A percentile compares a stretch with the other conserved stretches of the same genome.
Evolutionary conservation across 352 stramenopile genomes (phyloP).

Genomic region (Globisporangium orthogonon): DNA sequence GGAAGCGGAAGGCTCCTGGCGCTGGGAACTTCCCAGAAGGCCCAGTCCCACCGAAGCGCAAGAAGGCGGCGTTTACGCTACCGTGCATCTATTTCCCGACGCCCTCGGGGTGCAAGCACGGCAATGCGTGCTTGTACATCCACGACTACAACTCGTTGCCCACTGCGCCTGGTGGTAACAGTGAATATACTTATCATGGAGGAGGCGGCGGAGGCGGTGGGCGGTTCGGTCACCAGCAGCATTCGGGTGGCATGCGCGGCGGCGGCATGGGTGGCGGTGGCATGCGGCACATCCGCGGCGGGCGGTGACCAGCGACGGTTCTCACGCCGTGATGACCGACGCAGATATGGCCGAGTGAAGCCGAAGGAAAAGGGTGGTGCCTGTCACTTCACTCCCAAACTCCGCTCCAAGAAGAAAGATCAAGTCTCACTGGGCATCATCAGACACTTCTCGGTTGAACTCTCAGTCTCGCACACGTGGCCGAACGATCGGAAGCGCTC

Average conservation of each 20-base stretch:
- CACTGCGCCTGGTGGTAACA: conserved; percentile 24
- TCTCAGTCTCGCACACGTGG: not conserved
- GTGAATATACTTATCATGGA: conserved; percentile 61
- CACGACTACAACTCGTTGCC: conserved; percentile 35
- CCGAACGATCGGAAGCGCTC: conserved; percentile 2
- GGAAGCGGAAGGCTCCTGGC: conserved; percentile 38
- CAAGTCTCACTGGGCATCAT: no score
- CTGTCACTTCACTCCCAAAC: no score
- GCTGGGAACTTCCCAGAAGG: conserved; percentile 27
- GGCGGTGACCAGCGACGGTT: conserved; percentile 23
- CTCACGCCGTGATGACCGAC: not conserved
- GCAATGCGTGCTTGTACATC: conserved; percentile 55
- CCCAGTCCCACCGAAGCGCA: conserved; percentile 32
- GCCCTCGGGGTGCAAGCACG: conserved; percentile 66
- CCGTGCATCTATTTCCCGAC: conserved; percentile 72
- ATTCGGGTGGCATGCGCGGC: conserved; percentile 31
- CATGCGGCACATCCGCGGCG: conserved; percentile 50
- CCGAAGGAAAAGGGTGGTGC: no score
- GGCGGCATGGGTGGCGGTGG: conserved; percentile 19
- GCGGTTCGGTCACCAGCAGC: conserved; percentile 29
- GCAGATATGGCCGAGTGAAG: not conserved
- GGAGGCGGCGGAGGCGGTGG: conserved; percentile 12
- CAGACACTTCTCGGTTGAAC: no score
- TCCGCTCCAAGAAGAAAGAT: no score
- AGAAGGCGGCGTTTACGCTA: conserved; percentile 32